Base-by-base conservation (phyloP, 768 basidiomycete genomes). In the Leccinellum luteum region DNA sequence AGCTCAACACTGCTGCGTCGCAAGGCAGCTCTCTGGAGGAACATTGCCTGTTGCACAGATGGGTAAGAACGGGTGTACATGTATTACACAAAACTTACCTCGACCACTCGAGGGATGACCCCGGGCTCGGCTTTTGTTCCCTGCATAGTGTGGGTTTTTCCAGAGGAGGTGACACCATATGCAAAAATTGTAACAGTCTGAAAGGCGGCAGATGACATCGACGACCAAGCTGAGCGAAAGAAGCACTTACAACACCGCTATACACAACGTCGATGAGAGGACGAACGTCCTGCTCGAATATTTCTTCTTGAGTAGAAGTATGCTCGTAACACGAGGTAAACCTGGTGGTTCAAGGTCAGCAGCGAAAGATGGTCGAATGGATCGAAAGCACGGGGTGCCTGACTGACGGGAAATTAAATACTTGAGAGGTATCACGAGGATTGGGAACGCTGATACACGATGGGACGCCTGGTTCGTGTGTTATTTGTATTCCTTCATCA, bases 111-210 rank as follows among this genome's bases (percentile, higher is more conserved):
- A 23, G 91, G 91, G 61, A 94, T 94, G 54, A 95, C 86, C 1
- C 93, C 93, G n/a, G 89, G 90, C 31, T 90, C 79, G 1, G 77
- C 49, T 35, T 73, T 79, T 7, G 79, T 85, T 35, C 93, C 93
- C 74, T 94, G 92, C 90, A 96, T 95, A 0, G 94, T 96, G 70
- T 93, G 85, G 0, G 92, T 95, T 77, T 94, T 94, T 17, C 92
- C 93, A 6, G 89, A 92, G 2, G 90, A 92, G 10, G 92, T 94
- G 13, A 94, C 92, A 7, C 93, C 93, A 72, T 94, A 94, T 1
- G 91, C 90, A 61, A 94, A 94, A 15, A 94, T 85, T 10, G 92
- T 94, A 4, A 92, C 85, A 0, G 88, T 92, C 89, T 92, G 19
- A 49, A 51, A 25, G 25, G 31, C 6, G 25, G 32, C 14, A 34